A percentile compares a stretch with the other conserved stretches of the same genome.
Conservation (phyloP, 176 grass and related monocot species). For the Avena sativa region DNA sequence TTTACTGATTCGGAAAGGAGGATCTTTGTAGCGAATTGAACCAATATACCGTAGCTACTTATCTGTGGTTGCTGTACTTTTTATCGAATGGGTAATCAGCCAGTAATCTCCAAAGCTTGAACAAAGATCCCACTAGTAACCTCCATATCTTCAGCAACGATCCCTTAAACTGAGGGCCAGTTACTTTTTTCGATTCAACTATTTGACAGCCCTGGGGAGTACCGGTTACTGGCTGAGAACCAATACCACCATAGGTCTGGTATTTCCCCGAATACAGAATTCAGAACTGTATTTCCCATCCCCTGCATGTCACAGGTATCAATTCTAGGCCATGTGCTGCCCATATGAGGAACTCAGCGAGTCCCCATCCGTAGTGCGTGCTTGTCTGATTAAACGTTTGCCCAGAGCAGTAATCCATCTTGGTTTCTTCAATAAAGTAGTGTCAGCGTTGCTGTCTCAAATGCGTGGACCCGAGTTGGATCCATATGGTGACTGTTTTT, state of each 20-base stretch:
- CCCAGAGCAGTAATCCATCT: neutral
- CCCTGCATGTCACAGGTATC: neutral
- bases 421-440: constrained; percentile 13
- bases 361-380: neutral
- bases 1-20: neutral
- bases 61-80: neutral
- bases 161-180: neutral
- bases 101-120: neutral
- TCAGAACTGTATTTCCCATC: constrained; percentile 6
- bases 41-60: neutral
- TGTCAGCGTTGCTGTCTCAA: constrained; percentile 16
- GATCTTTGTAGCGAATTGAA: neutral
- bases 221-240: neutral
- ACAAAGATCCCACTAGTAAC: neutral
- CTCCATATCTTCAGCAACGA: neutral
- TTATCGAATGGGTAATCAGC: neutral
- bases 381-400: neutral
- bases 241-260: neutral
- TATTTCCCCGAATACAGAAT: neutral
- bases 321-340: neutral
- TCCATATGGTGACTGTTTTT: neutral
- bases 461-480: constrained; percentile 18
- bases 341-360: neutral
- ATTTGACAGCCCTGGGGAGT: neutral
- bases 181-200: neutral